Base-by-base conservation (phyloP, 768 basidiomycete genomes). In the Suillus occidentalis region DNA sequence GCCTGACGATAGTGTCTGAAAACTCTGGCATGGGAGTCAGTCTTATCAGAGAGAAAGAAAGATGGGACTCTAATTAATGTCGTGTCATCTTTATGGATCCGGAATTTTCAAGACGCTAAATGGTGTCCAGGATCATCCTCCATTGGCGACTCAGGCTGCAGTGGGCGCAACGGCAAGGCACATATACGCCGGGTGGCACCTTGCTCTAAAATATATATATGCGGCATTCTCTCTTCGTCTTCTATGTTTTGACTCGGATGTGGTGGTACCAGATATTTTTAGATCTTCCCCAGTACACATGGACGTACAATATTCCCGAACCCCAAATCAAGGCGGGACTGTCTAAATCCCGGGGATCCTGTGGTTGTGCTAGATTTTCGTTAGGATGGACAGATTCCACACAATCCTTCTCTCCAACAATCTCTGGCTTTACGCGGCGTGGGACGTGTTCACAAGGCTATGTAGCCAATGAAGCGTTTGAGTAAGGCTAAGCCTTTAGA, bases 1-100 rank as follows among this genome's bases (percentile, higher is more conserved):
- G 25, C 6, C 56, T 61, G 49, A 60, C 70, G 77, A 70, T 69
- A 81, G 84, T 80, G 83, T 83, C 65, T 79, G 85, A 69, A 81
- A 53, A 79, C 80, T 73, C 89, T 69, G 61, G 79, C 75, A 68
- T 83, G 68, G 10, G 3, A 18, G 39, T 22, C 34, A 36, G 34
- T 36, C 34, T 36, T 36, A 9, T 28, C 18, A 58, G 22, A 66
- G 16, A 79, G 72, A 28, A 4, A 31, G 16, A 79, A 71, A 28
- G 73, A 28, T 37, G 84, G 9, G 22, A 39, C 49, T 14, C 13
- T 10, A 34, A 28, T n/a, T 55, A 34, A 36, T 36, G 8, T 12
- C 10, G 18, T 34, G 12, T 1, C 53, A 34, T 34, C 18, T 55
- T 55, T 55, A 55, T 55, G 5, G 16, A 9, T 16, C 8, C 22